Base-by-base conservation (phyloP, 2,329 filamentous ascomycete genomes). In the Diplocarpon rosae region DNA sequence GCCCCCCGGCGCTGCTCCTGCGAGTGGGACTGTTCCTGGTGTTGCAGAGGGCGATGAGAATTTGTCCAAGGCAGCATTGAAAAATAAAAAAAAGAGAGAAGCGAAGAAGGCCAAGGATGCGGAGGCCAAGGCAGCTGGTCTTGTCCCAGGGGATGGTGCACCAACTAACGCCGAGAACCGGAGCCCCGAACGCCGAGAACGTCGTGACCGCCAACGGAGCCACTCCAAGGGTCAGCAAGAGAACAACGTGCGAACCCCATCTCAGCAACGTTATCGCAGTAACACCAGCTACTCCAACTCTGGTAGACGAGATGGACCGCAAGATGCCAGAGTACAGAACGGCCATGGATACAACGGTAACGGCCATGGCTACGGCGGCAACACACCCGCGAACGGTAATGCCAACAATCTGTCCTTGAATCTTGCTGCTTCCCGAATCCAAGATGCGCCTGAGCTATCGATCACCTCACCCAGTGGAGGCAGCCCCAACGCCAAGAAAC, bases 61-160 rank as follows among this genome's bases (percentile, higher is more conserved):
- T 55, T 64, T 92, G 50, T 89, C 85, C 51, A 93, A 92, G 69
- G 78, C 83, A 43, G 88, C 85, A 11, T 70, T 86, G 56, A 95
- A 95, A 75, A 95, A 95, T 69, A 96, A 96, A 78, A 96, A 96
- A 78, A 96, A 96, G 76, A 78, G 92, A 37, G 82, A 85, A 55
- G 85, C 85, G 54, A 95, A 93, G 73, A 96, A 95, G 68, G 76
- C 77, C 41, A 92, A 89, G 62, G 88, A 92, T 37, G 75, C 71
- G 5, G 85, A 86, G 14, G 78, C 76, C 39, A 80, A 79, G 54
- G 67, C 69, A 36, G 56, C 62, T 44, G 66, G 69, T 47, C 61
- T 65, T 66, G 50, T 62, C 7, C 48, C 54, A 11, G 39, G 50
- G 11, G 54, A 58, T 42, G 52, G 45, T 13, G 47, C 52, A 20